A percentile compares a stretch with the other conserved stretches of the same genome.
These are phyloP conservation scores for Hypoxylon sp. DNA, from an alignment of 2,329 filamentous ascomycete genomes.

Conservation along the genomic window DNA sequence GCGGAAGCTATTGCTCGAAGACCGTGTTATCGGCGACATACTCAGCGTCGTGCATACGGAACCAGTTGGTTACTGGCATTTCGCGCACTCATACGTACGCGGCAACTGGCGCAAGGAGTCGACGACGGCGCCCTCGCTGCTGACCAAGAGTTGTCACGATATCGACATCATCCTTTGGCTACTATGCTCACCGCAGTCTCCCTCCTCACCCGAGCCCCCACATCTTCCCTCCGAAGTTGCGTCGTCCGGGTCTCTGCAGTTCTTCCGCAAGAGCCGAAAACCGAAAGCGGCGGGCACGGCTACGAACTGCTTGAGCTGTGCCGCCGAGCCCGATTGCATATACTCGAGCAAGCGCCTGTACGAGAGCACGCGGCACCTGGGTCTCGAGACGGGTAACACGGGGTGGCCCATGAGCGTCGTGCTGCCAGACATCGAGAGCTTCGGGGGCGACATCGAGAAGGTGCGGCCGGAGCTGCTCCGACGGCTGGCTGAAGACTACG, in stretches of 20 bases:
- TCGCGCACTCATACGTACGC: constrained; percentile 87
- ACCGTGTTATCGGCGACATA: constrained; percentile 84
- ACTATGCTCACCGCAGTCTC: constrained; percentile 76
- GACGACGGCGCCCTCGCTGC: constrained; percentile 79
- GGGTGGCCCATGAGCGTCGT: constrained; percentile 90
- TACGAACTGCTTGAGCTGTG: constrained; percentile 89
- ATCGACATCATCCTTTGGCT: constrained; percentile 95
- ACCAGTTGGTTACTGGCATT: constrained; percentile 97
- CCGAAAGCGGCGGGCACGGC: constrained; percentile 78
- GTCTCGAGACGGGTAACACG: constrained; percentile 73
- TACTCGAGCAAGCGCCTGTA: constrained; percentile 91
- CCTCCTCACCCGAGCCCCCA: constrained; percentile 58
- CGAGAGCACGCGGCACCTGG: constrained; percentile 70
- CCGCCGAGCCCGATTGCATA: constrained; percentile 78
- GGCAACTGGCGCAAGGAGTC: constrained; percentile 93
- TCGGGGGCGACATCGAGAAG: constrained; percentile 58
- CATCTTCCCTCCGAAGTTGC: constrained; percentile 82
- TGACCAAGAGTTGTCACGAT: constrained; percentile 97
- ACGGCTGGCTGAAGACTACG: constrained; percentile 63
- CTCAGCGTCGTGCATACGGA: constrained; percentile 91
- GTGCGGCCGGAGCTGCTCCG: constrained; percentile 54
- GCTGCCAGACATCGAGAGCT: constrained; percentile 91
- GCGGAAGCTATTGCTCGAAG: constrained; percentile 79
- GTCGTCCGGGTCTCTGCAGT: constrained; percentile 80
- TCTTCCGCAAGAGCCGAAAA: constrained; percentile 82